A percentile compares a stretch with the other conserved stretches of the same genome.
Conservation (phyloP, 139 green algal genomes). For the Volvox africanus region DNA sequence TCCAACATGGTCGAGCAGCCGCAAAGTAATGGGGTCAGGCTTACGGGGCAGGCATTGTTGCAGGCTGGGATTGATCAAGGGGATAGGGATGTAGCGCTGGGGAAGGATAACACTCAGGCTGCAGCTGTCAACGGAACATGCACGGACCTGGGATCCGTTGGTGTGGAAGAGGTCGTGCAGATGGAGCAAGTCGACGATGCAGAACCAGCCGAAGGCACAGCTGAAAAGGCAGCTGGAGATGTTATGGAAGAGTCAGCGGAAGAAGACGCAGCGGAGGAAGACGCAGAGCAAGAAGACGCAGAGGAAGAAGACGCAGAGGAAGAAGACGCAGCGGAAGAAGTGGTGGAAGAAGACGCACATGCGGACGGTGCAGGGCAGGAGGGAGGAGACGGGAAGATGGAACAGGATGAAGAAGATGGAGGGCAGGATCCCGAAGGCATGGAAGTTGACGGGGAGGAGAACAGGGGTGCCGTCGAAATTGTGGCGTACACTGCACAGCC, state of each 20-base stretch:
- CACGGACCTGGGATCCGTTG: neutral
- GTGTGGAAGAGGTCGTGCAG: neutral
- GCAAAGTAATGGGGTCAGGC: conserved; percentile 47
- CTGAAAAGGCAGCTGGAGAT: neutral
- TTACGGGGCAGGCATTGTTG: neutral
- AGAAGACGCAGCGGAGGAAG: neutral
- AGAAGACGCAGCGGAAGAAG: neutral
- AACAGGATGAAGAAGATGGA: neutral
- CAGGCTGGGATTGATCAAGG: neutral
- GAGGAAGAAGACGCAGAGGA: neutral
- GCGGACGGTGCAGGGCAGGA: neutral
- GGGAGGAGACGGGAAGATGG: neutral
- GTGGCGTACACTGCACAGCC: too few species aligned
- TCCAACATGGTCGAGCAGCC: conserved; percentile 52
- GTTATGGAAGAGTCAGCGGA: neutral
- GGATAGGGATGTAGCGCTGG: neutral
- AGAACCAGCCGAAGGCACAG: neutral
- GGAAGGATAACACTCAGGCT: neutral
- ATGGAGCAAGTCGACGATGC: neutral
- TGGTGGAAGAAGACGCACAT: neutral
- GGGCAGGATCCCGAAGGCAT: neutral
- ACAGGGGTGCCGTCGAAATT: neutral
- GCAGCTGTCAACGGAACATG: neutral
- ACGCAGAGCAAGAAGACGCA: neutral
- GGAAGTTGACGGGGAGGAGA: neutral